Evolutionary conservation across 2,329 filamentous ascomycete species (phyloP), one percentile per base, ranked within the genome.

Genomic region (Leptographium flavum): DNA sequence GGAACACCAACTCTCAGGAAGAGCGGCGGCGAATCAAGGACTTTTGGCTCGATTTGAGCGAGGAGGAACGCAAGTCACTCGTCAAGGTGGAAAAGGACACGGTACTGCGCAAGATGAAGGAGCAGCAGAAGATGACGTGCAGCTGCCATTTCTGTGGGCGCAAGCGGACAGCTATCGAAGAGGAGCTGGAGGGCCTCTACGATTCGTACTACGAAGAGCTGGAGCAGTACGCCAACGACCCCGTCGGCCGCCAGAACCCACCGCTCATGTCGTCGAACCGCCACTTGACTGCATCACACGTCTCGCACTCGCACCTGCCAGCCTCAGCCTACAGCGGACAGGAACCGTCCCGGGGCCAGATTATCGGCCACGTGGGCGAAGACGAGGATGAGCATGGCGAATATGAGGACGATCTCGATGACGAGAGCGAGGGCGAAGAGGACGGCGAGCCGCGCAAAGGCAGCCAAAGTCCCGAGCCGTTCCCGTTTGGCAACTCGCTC

Each of bases 51-150:
- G 87, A 87, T 15, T 66, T 98, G 37, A 87, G 86, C 53, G 92
- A 98, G 62, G 86, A 94, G 32, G 88, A 96, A 61, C 84, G 92
- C 55, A 92, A 94, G 60, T 92, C 86, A 15, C 70, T 98, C 39
- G 87, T 98, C 58, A 95, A 95, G 64, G 90, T 98, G 27, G 92
- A 98, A 65, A 98, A 98, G 66, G 90, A 98, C 63, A 90, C 92
- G 8, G 92, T 98, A 1, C 68, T 98, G 46, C 87, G 86, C 59
- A 98, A 98, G 70, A 98, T 98, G 92, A 98, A 98, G 71, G 92
- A 98, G 63, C 92, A 98, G 63, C 92, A 98, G 63, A 96, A 96
- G 64, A 88, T 96, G 62, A 96, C 90, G 3, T 98, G 92, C 69
- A 95, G 88, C 61, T 98, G 92, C 64, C 93, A 87, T 5, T 90